Evolutionary conservation across 2,329 filamentous ascomycete genomes (phyloP).

Genomic region (Claviceps capensis): DNA sequence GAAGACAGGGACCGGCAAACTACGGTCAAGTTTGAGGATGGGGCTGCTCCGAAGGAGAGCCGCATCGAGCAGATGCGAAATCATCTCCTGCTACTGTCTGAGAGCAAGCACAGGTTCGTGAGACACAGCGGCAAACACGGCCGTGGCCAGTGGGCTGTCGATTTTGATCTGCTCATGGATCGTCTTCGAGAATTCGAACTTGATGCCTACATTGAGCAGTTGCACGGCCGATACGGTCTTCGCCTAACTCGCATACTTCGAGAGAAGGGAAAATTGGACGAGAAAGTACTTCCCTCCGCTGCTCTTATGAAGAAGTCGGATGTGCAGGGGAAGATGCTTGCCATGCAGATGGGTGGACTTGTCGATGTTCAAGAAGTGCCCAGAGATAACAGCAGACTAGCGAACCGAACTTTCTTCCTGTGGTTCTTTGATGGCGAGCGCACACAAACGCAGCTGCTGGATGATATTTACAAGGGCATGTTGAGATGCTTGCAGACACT

Average conservation of each 20-base stretch:
- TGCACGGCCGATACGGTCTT: conserved; percentile 62
- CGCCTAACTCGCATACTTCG: conserved; percentile 76
- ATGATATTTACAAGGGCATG: conserved; percentile 84
- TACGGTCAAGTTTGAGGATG: conserved; percentile 40
- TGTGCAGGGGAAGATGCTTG: conserved; percentile 69
- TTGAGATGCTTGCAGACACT: conserved; percentile 70
- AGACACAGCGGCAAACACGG: conserved; percentile 49
- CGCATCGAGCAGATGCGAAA: conserved; percentile 50
- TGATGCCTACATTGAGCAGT: conserved; percentile 66
- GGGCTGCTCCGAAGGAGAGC: conserved; percentile 24
- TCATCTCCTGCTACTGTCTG: conserved; percentile 59
- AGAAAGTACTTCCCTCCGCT: conserved; percentile 70
- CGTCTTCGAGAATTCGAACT: conserved; percentile 64
- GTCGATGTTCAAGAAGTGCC: conserved; percentile 92
- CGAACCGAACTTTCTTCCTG: conserved; percentile 75
- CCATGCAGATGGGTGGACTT: conserved; percentile 75
- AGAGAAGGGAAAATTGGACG: conserved; percentile 84
- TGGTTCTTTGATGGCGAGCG: conserved; percentile 80
- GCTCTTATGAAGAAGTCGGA: conserved; percentile 77
- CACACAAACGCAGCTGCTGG: conserved; percentile 54
- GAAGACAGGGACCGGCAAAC: conserved; percentile 13
- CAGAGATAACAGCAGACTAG: conserved; percentile 67
- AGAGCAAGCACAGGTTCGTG: conserved; percentile 56
- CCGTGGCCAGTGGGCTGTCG: conserved; percentile 66
- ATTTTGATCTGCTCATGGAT: conserved; percentile 61